These are phyloP conservation scores for Diddensiella caesifluorescens DNA, from an alignment of 805 yeast genomes.

Conservation along the genomic window DNA sequence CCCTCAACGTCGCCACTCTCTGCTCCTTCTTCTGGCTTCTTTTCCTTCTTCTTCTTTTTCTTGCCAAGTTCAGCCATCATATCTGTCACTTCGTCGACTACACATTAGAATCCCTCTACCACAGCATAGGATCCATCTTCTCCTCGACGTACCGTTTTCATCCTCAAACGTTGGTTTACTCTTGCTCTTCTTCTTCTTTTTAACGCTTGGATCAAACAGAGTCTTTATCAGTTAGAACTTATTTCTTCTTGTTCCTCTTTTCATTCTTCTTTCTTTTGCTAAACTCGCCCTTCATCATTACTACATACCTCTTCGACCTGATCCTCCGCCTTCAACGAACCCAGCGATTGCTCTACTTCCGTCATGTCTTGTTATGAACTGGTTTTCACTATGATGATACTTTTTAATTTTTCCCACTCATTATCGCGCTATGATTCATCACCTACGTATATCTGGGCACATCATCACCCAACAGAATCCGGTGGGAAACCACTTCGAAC, in stretches of 20 bases:
- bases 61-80: slow-evolving; percentile 77
- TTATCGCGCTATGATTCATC: too few relatives aligned
- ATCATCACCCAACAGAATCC: too few relatives aligned
- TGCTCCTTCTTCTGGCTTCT: slow-evolving; percentile 30
- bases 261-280: too few relatives aligned
- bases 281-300: too few relatives aligned
- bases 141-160: slow-evolving; percentile 8
- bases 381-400: too few relatives aligned
- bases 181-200: slow-evolving; percentile 36
- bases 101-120: slow-evolving; percentile 20
- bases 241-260: too few relatives aligned
- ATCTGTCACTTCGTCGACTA: slow-evolving; percentile 45
- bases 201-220: slow-evolving; percentile 31
- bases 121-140: too few relatives aligned
- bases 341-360: slow-evolving; percentile 13
- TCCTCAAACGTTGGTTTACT: slow-evolving; percentile 23
- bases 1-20: slow-evolving; percentile 36
- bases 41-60: slow-evolving; percentile 42
- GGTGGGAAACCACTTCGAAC: too few relatives aligned
- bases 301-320: slow-evolving; percentile 6
- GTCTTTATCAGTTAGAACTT: slow-evolving; percentile 18
- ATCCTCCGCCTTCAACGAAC: slow-evolving; percentile 4
- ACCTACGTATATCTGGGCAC: too few relatives aligned
- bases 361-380: too few relatives aligned
- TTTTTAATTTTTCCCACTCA: too few relatives aligned